Percentiles rank a stretch among this genome's conserved stretches.
Conservation (phyloP, 2,329 filamentous ascomycete genomes). For the Albophoma yamanashiensis region DNA sequence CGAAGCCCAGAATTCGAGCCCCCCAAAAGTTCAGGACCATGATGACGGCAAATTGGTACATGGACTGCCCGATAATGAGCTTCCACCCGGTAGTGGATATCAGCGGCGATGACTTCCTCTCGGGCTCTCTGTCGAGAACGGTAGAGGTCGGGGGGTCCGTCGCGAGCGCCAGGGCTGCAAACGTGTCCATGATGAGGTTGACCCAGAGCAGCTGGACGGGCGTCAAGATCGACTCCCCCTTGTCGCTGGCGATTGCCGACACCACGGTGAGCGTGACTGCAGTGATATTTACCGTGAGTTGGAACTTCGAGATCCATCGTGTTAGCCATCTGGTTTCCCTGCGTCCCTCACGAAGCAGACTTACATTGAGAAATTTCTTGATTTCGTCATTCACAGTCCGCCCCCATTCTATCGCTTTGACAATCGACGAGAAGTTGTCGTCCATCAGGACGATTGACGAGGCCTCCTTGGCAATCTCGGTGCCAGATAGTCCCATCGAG, state of each 20-base stretch:
- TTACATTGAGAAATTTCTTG: slow-evolving; percentile 53
- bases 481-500: slow-evolving; percentile 57
- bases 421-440: slow-evolving; percentile 56
- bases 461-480: slow-evolving; percentile 57
- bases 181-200: slow-evolving; percentile 61
- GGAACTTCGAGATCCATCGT: slow-evolving; percentile 29
- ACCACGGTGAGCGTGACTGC: slow-evolving; percentile 56
- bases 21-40: slow-evolving; percentile 51
- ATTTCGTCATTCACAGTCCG: slow-evolving; percentile 58
- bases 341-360: not conserved
- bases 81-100: slow-evolving; percentile 52
- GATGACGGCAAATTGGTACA: slow-evolving; percentile 49
- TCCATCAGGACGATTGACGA: slow-evolving; percentile 59
- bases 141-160: slow-evolving; percentile 50
- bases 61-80: slow-evolving; percentile 51
- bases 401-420: slow-evolving; percentile 59
- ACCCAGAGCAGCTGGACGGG: slow-evolving; percentile 60
- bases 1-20: slow-evolving; percentile 36
- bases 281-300: slow-evolving; percentile 62
- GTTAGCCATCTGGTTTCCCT: not conserved
- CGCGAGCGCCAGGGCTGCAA: slow-evolving; percentile 53
- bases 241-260: slow-evolving; percentile 44
- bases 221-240: slow-evolving; percentile 48
- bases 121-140: slow-evolving; percentile 43
- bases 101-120: slow-evolving; percentile 56